Evolutionary conservation across 345 rosid species (phyloP).

Genomic region (Salix dunnii): DNA sequence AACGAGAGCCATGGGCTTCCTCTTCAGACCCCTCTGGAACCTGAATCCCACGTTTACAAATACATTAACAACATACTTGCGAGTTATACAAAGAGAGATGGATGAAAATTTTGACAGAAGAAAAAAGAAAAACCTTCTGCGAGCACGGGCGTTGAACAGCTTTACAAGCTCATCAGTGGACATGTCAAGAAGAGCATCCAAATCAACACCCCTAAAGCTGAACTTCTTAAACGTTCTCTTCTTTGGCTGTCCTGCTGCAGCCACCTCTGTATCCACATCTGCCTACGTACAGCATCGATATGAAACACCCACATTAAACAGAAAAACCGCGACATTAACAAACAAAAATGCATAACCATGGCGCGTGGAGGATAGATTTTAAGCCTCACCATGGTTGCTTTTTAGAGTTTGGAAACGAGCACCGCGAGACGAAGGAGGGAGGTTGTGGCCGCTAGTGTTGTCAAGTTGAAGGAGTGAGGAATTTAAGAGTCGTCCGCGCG

Average conservation of each 20-base stretch:
- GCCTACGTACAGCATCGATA: slow-evolving; percentile 16
- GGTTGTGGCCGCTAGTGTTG: slow-evolving; percentile 36
- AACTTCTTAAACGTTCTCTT: slow-evolving; percentile 38
- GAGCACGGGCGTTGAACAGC: slow-evolving; percentile 27
- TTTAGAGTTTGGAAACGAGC: not conserved
- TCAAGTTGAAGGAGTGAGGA: not conserved
- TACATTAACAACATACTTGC: not conserved
- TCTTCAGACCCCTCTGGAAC: slow-evolving; percentile 80
- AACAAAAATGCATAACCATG: not conserved
- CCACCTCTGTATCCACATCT: slow-evolving; percentile 43
- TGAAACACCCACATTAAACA: not conserved
- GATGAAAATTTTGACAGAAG: not conserved
- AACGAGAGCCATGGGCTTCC: slow-evolving; percentile 37
- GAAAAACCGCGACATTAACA: not conserved
- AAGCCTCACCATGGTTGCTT: slow-evolving; percentile 33
- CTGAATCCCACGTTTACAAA: slow-evolving; percentile 27
- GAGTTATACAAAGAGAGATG: too few species aligned
- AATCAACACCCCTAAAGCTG: slow-evolving; percentile 35
- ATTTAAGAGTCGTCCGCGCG: not conserved
- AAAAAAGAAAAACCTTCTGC: slow-evolving; percentile 19
- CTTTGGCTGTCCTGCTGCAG: slow-evolving; percentile 23
- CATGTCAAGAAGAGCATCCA: slow-evolving; percentile 36
- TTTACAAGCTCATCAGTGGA: slow-evolving; percentile 32
- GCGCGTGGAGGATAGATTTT: not conserved
- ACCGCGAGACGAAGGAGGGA: not conserved